Conservation (phyloP, 257 asterid species). For the Solanum stenotomum region DNA sequence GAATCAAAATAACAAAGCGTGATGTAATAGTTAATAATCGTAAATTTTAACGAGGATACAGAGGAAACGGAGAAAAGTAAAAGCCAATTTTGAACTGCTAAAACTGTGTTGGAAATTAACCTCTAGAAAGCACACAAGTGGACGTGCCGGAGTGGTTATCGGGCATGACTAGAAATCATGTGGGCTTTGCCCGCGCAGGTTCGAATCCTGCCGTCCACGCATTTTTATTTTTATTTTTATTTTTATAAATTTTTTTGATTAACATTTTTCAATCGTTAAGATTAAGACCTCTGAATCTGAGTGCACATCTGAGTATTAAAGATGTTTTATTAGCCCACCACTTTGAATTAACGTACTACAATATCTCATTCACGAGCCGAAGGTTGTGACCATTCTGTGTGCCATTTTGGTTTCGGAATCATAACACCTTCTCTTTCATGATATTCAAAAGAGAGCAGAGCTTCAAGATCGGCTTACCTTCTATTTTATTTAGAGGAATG, state of each 20-base stretch:
- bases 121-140: neutral
- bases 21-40: neutral
- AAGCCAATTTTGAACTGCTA: neutral
- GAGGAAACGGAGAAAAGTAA: neutral
- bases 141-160: conserved; percentile 10
- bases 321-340: no score
- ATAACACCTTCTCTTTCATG: no score
- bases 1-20: neutral
- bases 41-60: neutral
- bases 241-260: no score
- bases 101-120: neutral
- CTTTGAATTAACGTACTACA: no score
- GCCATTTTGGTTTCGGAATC: neutral
- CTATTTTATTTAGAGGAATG: neutral
- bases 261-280: no score
- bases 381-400: neutral
- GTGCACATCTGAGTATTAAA: no score
- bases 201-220: conserved; percentile 19
- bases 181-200: conserved; percentile 21
- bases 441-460: no score
- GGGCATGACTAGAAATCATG: conserved; percentile 7
- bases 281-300: no score
- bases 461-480: neutral
- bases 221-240: no score
- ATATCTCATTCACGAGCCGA: neutral